These are phyloP conservation scores for Rhodotorula sp. DNA, from an alignment of 1,284 basidiomycete genomes.

Conservation along the genomic window DNA sequence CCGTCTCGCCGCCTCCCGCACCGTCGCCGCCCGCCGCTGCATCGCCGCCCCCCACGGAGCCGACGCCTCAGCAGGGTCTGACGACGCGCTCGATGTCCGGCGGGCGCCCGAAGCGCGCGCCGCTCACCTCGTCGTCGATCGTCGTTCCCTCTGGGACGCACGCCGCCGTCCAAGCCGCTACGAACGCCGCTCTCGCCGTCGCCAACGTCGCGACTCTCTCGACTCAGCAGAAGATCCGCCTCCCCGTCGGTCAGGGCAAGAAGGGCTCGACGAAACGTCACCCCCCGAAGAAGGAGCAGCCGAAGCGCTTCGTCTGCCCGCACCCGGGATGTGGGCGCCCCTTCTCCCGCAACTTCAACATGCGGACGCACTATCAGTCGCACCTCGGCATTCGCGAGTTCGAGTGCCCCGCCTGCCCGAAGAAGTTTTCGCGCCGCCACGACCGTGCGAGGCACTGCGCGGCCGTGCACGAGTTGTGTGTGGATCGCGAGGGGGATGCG, in stretches of 20 bases:
- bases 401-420: constrained; percentile 42
- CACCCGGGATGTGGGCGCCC: constrained; percentile 39
- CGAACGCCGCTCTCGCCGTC: not conserved
- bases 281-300: constrained; percentile 25
- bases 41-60: too few species aligned
- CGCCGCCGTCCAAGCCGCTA: not conserved
- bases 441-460: constrained; percentile 43
- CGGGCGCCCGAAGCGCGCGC: too few species aligned
- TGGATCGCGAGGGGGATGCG: constrained; percentile 24
- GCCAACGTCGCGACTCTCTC: not conserved
- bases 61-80: too few species aligned
- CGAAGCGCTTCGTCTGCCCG: constrained; percentile 39
- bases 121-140: not conserved
- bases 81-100: too few species aligned
- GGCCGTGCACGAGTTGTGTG: constrained; percentile 39
- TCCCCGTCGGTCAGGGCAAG: constrained; percentile 29
- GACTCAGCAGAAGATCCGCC: constrained; percentile 24
- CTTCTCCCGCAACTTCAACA: constrained; percentile 45
- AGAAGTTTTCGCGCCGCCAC: constrained; percentile 44
- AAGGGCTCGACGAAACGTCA: constrained; percentile 22
- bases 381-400: constrained; percentile 41
- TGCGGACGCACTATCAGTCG: constrained; percentile 41
- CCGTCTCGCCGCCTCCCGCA: not conserved
- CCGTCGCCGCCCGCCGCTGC: too few species aligned
- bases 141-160: not conserved